These are phyloP conservation scores for Epichloe elymi DNA, from an alignment of 2,329 filamentous ascomycete genomes.

Conservation along the genomic window DNA sequence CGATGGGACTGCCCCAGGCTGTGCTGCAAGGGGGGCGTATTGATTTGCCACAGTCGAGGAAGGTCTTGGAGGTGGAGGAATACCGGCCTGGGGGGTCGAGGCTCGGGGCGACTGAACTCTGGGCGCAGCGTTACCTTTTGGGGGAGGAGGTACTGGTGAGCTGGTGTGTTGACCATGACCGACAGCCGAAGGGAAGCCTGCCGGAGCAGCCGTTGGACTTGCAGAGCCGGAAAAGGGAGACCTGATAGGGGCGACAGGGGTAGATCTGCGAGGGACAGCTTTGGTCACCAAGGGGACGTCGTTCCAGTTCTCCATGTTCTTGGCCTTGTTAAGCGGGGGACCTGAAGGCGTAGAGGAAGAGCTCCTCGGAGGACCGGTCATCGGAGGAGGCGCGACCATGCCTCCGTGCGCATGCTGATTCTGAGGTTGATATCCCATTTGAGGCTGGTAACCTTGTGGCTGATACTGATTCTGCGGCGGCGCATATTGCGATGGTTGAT, in stretches of 20 bases:
- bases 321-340: conserved; percentile 57
- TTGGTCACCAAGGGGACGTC: conserved; percentile 82
- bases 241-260: conserved; percentile 58
- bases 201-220: conserved; percentile 27
- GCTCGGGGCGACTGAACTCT: conserved; percentile 61
- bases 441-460: conserved; percentile 11
- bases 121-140: conserved; percentile 56
- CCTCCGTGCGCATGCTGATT: conserved; percentile 25
- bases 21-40: conserved; percentile 39
- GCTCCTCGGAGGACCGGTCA: conserved; percentile 31
- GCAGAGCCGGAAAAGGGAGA: conserved; percentile 63
- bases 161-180: conserved; percentile 51
- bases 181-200: conserved; percentile 21
- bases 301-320: conserved; percentile 78
- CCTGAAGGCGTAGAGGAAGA: conserved; percentile 50
- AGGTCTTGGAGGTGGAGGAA: conserved; percentile 43
- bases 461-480: conserved; percentile 25
- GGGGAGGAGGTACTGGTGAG: conserved; percentile 66
- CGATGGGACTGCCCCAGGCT: conserved; percentile 50
- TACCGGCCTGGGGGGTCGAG: conserved; percentile 34
- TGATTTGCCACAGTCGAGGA: conserved; percentile 50
- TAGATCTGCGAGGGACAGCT: conserved; percentile 57
- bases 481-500: conserved; percentile 23
- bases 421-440: conserved; percentile 38
- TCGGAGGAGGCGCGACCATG: conserved; percentile 12